Percentiles rank a stretch among this genome's conserved stretches.
These are phyloP conservation scores for Clausena lansium DNA, from an alignment of 345 rosid genomes.

Conservation along the genomic window DNA sequence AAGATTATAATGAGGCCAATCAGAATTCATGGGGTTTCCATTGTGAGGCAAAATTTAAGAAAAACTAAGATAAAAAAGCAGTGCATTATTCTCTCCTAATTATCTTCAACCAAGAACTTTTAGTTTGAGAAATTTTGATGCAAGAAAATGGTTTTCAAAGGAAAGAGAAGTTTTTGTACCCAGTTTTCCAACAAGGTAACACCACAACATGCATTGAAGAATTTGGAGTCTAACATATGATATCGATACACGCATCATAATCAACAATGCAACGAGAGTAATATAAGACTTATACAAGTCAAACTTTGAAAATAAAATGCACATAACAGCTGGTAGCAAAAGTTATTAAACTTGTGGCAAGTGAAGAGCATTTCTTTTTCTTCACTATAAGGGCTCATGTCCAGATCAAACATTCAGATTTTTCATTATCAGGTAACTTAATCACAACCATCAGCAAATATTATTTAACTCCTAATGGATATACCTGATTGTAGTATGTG, in stretches of 20 bases:
- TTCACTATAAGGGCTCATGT: not conserved
- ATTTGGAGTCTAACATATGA: not conserved
- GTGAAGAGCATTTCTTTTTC: not conserved
- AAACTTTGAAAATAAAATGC: not conserved
- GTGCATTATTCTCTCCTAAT: not conserved
- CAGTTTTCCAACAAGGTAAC: not conserved
- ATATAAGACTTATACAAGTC: not conserved
- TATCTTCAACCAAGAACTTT: not conserved
- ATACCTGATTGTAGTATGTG: conserved; percentile 95
- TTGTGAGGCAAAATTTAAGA: not conserved
- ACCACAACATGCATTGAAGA: not conserved
- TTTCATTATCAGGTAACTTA: not conserved
- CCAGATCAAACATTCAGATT: not conserved
- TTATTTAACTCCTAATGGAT: not conserved
- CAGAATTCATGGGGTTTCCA: not conserved
- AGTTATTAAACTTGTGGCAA: not conserved
- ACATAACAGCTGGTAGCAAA: not conserved
- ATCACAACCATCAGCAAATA: not conserved
- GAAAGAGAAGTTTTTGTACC: not conserved
- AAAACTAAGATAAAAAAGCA: not conserved
- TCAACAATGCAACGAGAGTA: not conserved
- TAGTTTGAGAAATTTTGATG: not conserved
- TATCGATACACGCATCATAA: not conserved
- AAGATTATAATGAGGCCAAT: not conserved
- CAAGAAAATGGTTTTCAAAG: not conserved